These are phyloP conservation scores for Lasiosphaeria ovina DNA, from an alignment of 495 filamentous ascomycete species.

Conservation along the genomic window DNA sequence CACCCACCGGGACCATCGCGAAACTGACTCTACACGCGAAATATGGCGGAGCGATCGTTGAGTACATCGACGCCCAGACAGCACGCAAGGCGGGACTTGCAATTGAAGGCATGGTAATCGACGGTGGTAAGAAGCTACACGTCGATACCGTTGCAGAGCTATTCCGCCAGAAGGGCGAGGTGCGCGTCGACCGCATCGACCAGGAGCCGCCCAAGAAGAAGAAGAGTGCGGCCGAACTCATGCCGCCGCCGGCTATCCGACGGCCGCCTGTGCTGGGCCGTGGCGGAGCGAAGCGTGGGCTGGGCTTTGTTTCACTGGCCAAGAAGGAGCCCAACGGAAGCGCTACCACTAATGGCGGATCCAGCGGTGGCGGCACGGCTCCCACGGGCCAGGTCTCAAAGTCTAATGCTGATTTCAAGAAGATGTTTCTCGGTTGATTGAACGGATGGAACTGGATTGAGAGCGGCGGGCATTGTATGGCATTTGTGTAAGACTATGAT, in stretches of 20 bases:
- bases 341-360: constrained; percentile 12
- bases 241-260: constrained; percentile 54
- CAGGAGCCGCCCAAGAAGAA: constrained; percentile 33
- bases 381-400: constrained; percentile 43
- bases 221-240: constrained; percentile 30
- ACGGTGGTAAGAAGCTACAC: constrained; percentile 61
- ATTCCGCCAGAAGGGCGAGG: constrained; percentile 58
- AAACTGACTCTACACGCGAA: constrained; percentile 70
- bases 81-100: constrained; percentile 73
- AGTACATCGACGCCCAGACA: constrained; percentile 66
- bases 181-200: constrained; percentile 49
- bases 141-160: constrained; percentile 70
- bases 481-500: no score
- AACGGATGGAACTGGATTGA: no score
- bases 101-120: constrained; percentile 68
- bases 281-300: constrained; percentile 53
- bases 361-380: constrained; percentile 17
- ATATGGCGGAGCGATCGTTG: constrained; percentile 83
- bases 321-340: constrained; percentile 36
- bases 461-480: no score
- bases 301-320: constrained; percentile 43
- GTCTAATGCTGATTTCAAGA: constrained; percentile 59
- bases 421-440: constrained; percentile 15
- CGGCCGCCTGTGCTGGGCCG: constrained; percentile 59
- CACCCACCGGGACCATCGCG: constrained; percentile 60